A percentile compares a stretch with the other conserved stretches of the same genome.
Evolutionary conservation across 768 basidiomycete species (phyloP).

Genomic region (Lactarius vividus): DNA sequence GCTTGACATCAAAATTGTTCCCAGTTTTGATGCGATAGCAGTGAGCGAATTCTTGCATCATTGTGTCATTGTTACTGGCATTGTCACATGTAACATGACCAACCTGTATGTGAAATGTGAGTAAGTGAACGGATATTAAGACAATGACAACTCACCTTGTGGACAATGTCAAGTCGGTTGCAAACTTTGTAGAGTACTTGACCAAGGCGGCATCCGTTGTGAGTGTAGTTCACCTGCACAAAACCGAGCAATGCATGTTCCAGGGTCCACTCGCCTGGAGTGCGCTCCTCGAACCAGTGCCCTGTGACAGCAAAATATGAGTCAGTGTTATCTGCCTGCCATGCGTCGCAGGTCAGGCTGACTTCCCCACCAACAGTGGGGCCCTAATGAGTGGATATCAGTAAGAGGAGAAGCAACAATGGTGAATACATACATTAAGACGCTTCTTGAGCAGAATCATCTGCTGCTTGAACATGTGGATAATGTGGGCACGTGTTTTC

Average conservation of each 20-base stretch:
- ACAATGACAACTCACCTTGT: too few species aligned
- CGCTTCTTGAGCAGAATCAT: slow-evolving; percentile 7
- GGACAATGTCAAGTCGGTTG: too few species aligned
- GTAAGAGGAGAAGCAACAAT: neutral
- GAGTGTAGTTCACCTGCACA: neutral
- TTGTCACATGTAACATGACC: too few species aligned
- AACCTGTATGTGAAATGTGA: too few species aligned
- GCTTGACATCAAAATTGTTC: too few species aligned
- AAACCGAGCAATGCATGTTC: neutral
- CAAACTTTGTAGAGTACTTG: too few species aligned
- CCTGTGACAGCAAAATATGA: slow-evolving; percentile 5
- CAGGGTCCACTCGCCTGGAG: neutral
- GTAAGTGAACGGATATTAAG: too few species aligned
- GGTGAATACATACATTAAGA: slow-evolving; percentile 29
- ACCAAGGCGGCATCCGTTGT: neutral
- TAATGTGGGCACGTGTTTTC: slow-evolving; percentile 32
- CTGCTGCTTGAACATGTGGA: slow-evolving; percentile 32
- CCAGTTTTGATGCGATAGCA: too few species aligned
- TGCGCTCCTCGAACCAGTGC: neutral
- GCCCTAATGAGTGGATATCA: neutral
- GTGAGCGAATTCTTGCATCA: too few species aligned
- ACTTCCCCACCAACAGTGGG: slow-evolving; percentile 23
- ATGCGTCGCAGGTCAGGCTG: slow-evolving; percentile 6
- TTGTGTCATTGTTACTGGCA: too few species aligned
- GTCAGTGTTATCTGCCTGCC: slow-evolving; percentile 5